phyloP scores from a whole-genome alignment of 2,329 filamentous ascomycete genomes.

The Acrocalymma vagum region DNA sequence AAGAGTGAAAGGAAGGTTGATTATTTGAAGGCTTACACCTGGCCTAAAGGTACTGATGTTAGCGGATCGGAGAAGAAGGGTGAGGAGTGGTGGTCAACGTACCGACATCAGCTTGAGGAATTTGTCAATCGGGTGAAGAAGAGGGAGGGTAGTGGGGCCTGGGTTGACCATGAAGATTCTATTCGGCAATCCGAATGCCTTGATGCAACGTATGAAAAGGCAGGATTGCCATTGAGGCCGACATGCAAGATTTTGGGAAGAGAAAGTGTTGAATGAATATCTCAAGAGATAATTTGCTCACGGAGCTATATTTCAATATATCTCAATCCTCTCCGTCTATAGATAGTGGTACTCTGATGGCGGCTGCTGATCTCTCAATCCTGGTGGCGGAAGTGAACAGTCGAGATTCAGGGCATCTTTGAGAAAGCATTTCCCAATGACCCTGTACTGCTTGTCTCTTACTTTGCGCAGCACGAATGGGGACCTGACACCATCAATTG shows the following conservation, averaged over 20 bases:
- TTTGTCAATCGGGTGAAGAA: conserved; percentile 44
- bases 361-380: too few species aligned
- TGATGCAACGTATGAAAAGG: conserved; percentile 44
- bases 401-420: conserved; percentile 15
- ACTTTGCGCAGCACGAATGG: conserved; percentile 8
- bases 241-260: conserved; percentile 19
- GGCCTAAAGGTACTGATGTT: conserved; percentile 40
- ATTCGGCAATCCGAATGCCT: conserved; percentile 45
- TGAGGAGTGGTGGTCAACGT: conserved; percentile 43
- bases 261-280: background rate
- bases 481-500: conserved; percentile 9
- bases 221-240: conserved; percentile 32
- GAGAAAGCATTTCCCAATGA: conserved; percentile 14
- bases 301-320: too few species aligned
- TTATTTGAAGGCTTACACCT: conserved; percentile 32
- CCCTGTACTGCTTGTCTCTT: background rate
- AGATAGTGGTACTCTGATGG: too few species aligned
- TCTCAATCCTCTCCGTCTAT: too few species aligned
- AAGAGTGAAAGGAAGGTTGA: conserved; percentile 16
- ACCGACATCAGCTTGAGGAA: conserved; percentile 45
- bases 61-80: conserved; percentile 27
- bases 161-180: conserved; percentile 43
- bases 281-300: too few species aligned
- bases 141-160: conserved; percentile 32
- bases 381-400: too few species aligned